Percentiles rank a stretch among this genome's conserved stretches.
Evolutionary conservation across 495 filamentous ascomycete genomes (phyloP).

Genomic region (Xylaria palmicola): DNA sequence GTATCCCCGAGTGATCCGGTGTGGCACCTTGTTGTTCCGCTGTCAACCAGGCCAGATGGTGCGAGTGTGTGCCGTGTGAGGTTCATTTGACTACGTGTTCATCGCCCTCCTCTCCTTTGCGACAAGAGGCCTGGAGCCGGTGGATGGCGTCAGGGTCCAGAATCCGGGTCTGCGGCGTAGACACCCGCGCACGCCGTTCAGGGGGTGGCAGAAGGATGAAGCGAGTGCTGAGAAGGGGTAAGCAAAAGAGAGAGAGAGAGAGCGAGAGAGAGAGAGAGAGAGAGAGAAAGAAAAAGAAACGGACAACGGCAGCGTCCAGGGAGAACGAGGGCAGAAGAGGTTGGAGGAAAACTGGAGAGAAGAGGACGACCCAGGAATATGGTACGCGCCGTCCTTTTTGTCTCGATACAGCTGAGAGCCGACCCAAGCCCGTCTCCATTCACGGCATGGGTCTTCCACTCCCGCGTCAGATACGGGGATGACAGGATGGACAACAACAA

Average conservation of each 20-base stretch:
- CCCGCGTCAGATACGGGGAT: not conserved
- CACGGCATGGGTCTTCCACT: conserved; percentile 5
- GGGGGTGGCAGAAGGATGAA: not conserved
- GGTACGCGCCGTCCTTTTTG: conserved; percentile 27
- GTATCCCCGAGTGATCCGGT: conserved; percentile 4
- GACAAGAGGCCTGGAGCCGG: not conserved
- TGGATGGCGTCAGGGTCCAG: conserved; percentile 9
- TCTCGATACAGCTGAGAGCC: conserved; percentile 26
- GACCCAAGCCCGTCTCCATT: conserved; percentile 15
- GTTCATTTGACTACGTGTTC: conserved; percentile 13
- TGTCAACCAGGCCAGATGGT: conserved; percentile 5
- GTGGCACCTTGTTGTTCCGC: not conserved
- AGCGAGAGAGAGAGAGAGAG: not conserved
- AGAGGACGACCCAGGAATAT: conserved; percentile 34
- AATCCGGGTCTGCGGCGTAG: conserved; percentile 31
- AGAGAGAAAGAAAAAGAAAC: not conserved
- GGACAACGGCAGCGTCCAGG: not conserved
- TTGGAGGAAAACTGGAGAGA: conserved; percentile 17
- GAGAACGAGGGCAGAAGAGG: not conserved
- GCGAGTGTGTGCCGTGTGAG: conserved; percentile 3
- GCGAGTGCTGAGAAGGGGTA: not conserved
- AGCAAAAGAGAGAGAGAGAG: not conserved
- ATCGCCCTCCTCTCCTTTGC: not conserved
- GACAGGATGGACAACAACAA: not conserved
- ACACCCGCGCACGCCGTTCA: conserved; percentile 33